Percentiles rank a stretch among this genome's conserved stretches.
Conservation (phyloP, 2,329 filamentous ascomycete species). For the Cladosporium sp. region DNA sequence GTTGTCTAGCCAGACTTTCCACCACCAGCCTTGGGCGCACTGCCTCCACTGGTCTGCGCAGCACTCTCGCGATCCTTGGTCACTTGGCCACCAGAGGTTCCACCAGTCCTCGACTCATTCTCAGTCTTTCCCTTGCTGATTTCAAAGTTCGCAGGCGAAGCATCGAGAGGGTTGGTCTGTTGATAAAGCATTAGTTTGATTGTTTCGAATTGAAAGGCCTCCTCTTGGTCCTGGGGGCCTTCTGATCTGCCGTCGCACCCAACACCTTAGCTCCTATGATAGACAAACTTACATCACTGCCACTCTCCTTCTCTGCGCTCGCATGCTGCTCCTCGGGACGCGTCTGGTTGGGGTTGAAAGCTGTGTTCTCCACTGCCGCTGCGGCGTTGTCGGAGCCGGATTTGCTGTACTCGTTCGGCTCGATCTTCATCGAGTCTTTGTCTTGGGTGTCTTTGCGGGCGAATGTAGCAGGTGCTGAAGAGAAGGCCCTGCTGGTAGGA, state of each 20-base stretch:
- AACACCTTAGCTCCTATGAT: neutral
- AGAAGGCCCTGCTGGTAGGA: neutral
- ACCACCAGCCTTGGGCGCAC: constrained; percentile 35
- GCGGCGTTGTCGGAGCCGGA: constrained; percentile 61
- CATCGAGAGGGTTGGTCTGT: constrained; percentile 50
- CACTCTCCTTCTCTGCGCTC: constrained; percentile 33
- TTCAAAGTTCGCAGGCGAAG: constrained; percentile 58
- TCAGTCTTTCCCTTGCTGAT: constrained; percentile 48
- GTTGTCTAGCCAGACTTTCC: constrained; percentile 23
- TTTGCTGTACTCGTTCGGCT: constrained; percentile 63
- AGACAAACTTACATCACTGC: constrained; percentile 15
- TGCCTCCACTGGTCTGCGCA: constrained; percentile 32
- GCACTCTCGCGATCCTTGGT: constrained; percentile 22
- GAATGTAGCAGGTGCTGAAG: neutral
- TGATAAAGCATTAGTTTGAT: neutral
- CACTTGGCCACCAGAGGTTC: constrained; percentile 14
- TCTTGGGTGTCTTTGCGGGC: constrained; percentile 42
- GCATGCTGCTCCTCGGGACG: constrained; percentile 58
- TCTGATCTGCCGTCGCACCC: too few species aligned
- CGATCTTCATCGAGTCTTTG: constrained; percentile 60
- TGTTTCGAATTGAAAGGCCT: too few species aligned
- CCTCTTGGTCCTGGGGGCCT: too few species aligned
- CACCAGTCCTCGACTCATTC: constrained; percentile 36
- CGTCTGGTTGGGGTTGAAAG: constrained; percentile 67
- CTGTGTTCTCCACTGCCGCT: constrained; percentile 53